Evolutionary conservation across 306 rosid species (phyloP).

Genomic region (Trifolium pratense): DNA sequence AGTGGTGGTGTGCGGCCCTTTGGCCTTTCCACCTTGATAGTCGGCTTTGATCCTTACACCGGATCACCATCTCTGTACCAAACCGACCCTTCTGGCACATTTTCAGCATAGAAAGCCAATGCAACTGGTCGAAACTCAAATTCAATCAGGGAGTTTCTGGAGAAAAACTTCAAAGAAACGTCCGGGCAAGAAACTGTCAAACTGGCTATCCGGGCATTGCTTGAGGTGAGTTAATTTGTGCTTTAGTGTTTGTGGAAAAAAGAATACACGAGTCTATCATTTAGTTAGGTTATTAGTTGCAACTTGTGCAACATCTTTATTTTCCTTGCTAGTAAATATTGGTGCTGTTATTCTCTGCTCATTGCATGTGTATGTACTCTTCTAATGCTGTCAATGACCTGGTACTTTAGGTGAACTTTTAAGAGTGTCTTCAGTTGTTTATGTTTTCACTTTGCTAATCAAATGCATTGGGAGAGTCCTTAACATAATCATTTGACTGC

Average conservation of each 20-base stretch:
- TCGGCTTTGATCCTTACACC: conserved; percentile 91
- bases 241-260: conserved; percentile 23
- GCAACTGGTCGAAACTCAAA: conserved; percentile 96
- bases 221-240: conserved; percentile 49
- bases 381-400: conserved; percentile 15
- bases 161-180: conserved; percentile 89
- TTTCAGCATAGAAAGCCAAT: conserved; percentile 97
- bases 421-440: background rate
- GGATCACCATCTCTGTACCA: conserved; percentile 76
- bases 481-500: background rate
- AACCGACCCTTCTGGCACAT: conserved; percentile 97
- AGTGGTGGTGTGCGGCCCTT: conserved; percentile 98
- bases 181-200: conserved; percentile 90
- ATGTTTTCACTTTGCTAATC: conserved; percentile 20
- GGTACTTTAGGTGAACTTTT: conserved; percentile 1
- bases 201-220: conserved; percentile 93
- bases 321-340: conserved; percentile 7
- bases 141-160: conserved; percentile 87
- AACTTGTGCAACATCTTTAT: background rate
- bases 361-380: background rate
- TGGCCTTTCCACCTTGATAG: conserved; percentile 94
- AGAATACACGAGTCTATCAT: background rate
- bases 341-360: background rate
- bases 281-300: conserved; percentile 9
- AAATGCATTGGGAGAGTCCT: background rate